A percentile compares a stretch with the other conserved stretches of the same genome.
Evolutionary conservation across 23 red algal genomes (phyloP).

Genomic region (Cyanidium caldarium): DNA sequence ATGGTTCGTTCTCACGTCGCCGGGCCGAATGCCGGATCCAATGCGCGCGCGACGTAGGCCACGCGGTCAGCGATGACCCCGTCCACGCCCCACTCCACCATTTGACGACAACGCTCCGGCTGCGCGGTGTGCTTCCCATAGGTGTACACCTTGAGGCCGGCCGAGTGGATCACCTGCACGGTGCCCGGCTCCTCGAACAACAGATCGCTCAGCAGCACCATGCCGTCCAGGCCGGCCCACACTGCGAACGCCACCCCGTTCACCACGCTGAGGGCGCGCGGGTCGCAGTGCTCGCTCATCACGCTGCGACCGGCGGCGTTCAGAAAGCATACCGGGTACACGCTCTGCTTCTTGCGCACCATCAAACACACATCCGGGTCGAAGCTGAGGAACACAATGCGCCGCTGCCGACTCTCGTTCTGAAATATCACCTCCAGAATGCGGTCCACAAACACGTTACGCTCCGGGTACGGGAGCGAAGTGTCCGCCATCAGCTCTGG

Average conservation of each 20-base stretch:
- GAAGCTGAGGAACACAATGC: constrained; percentile 59
- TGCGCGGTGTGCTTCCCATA: constrained; percentile 56
- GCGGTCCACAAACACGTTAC: constrained; percentile 41
- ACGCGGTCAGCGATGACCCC: constrained; percentile 88
- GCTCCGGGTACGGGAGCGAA: constrained; percentile 35
- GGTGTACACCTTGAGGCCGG: constrained; percentile 34
- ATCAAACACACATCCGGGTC: constrained; percentile 74
- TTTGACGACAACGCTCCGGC: constrained; percentile 8
- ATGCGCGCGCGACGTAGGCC: neutral
- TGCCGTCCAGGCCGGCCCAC: constrained; percentile 36
- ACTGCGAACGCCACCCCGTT: constrained; percentile 35
- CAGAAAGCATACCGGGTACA: constrained; percentile 70
- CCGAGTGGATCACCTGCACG: constrained; percentile 14
- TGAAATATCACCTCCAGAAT: constrained; percentile 23
- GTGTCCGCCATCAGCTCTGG: constrained; percentile 27
- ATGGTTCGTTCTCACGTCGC: no score
- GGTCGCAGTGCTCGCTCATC: constrained; percentile 59
- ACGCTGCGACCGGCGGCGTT: constrained; percentile 37
- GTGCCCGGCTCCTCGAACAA: constrained; percentile 20
- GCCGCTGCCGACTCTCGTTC: constrained; percentile 2
- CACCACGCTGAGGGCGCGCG: constrained; percentile 26
- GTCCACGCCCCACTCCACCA: constrained; percentile 40
- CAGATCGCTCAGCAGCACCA: constrained; percentile 54
- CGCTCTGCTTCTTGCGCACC: constrained; percentile 57
- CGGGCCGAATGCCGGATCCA: neutral